Evolutionary conservation across 2,329 filamentous ascomycete genomes (phyloP).

Genomic region (Trichophyton benhamiae): DNA sequence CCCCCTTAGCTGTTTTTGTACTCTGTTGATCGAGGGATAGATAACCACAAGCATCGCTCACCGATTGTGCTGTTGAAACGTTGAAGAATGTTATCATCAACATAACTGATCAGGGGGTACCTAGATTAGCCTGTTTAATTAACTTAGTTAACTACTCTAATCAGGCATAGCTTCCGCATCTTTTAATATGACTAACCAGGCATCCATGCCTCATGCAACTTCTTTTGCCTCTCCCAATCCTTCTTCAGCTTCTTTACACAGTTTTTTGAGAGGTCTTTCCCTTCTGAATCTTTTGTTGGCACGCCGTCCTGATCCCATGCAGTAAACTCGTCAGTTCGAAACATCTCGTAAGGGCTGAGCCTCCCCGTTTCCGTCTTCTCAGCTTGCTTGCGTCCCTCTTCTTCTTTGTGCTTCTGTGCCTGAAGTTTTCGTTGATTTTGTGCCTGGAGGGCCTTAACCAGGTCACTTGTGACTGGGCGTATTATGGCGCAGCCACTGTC

Average conservation of each 20-base stretch:
- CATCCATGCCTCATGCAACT: conserved; percentile 56
- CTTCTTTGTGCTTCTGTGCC: conserved; percentile 30
- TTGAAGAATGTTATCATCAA: too few species aligned
- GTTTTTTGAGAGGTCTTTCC: conserved; percentile 69
- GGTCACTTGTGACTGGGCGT: conserved; percentile 48
- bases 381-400: conserved; percentile 41
- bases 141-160: too few species aligned
- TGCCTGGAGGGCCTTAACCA: conserved; percentile 40
- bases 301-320: conserved; percentile 75
- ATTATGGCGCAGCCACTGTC: conserved; percentile 59
- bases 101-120: too few species aligned
- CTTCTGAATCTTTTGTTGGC: conserved; percentile 63
- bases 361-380: conserved; percentile 44
- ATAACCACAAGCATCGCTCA: too few species aligned
- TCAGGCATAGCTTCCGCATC: too few species aligned
- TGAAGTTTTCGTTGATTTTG: conserved; percentile 42
- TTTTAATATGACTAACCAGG: too few species aligned
- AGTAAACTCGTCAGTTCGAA: conserved; percentile 49
- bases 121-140: too few species aligned
- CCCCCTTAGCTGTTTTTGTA: neutral
- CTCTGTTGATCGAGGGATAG: too few species aligned
- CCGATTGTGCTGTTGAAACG: too few species aligned
- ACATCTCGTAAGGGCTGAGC: conserved; percentile 46
- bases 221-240: conserved; percentile 84
- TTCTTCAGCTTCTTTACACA: conserved; percentile 72